phyloP scores from a whole-genome alignment of 139 green algal species.

The Haematococcus lacustris region DNA sequence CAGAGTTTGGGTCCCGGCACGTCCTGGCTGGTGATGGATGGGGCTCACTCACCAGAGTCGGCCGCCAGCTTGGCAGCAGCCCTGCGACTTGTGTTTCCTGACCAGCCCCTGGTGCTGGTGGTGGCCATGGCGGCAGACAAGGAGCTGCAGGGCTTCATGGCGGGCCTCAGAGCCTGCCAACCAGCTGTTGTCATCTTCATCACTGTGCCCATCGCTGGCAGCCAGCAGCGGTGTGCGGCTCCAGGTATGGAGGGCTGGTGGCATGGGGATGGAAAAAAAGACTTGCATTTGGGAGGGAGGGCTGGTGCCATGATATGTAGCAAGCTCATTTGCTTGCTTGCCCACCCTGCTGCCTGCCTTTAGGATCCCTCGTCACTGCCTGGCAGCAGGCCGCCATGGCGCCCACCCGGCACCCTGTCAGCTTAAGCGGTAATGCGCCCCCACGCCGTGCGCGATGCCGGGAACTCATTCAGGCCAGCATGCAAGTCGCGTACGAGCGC shows the following conservation, averaged over 20 bases:
- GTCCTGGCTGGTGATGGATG: constrained; percentile 68
- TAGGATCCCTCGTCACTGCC: constrained; percentile 43
- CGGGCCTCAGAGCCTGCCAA: constrained; percentile 21
- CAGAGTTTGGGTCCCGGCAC: too few species aligned
- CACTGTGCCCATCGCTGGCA: constrained; percentile 53
- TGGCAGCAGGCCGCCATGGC: constrained; percentile 58
- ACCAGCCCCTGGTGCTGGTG: constrained; percentile 49
- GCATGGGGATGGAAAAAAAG: background rate
- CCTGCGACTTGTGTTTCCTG: constrained; percentile 39
- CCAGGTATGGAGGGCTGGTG: constrained; percentile 33
- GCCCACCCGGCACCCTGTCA: background rate
- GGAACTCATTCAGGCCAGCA: constrained; percentile 61
- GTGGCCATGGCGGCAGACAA: constrained; percentile 81
- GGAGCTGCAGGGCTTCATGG: constrained; percentile 40
- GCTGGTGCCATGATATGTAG: background rate
- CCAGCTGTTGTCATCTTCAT: constrained; percentile 66
- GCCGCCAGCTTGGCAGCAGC: constrained; percentile 45
- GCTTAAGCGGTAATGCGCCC: background rate
- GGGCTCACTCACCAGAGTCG: constrained; percentile 66
- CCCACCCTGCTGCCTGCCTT: too few species aligned
- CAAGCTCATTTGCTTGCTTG: background rate
- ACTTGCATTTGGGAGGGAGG: background rate
- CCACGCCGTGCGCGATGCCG: too few species aligned
- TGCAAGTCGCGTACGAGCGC: constrained; percentile 50
- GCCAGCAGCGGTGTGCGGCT: constrained; percentile 26